Conservation (phyloP, 1,284 basidiomycete genomes). For the Ceratorhiza oryzae-sativae region DNA sequence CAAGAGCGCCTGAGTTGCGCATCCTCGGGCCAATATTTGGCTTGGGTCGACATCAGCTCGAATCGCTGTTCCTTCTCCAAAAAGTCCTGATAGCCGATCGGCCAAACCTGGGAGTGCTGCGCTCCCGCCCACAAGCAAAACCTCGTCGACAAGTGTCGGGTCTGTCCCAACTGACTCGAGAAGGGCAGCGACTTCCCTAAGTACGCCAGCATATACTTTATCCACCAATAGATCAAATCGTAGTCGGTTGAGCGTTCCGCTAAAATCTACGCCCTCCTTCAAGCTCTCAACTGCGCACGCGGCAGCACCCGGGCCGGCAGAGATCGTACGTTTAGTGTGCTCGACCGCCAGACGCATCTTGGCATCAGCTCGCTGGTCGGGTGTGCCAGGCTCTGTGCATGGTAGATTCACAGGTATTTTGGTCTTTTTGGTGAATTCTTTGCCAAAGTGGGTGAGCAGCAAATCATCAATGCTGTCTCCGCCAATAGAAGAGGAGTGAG, state of each 20-base stretch:
- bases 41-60: conserved; percentile 80
- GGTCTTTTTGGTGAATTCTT: conserved; percentile 98
- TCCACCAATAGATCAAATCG: conserved; percentile 90
- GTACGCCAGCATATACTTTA: conserved; percentile 75
- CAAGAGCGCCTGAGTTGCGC: conserved; percentile 84
- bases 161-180: conserved; percentile 72
- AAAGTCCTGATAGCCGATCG: conserved; percentile 72
- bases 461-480: conserved; percentile 79
- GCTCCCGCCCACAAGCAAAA: conserved; percentile 90
- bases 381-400: conserved; percentile 55
- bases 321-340: conserved; percentile 93
- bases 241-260: conserved; percentile 90
- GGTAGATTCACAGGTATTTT: conserved; percentile 75
- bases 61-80: conserved; percentile 67
- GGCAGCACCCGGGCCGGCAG: conserved; percentile 85
- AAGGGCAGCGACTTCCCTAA: conserved; percentile 66
- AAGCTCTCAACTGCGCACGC: conserved; percentile 92
- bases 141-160: conserved; percentile 84
- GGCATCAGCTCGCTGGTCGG: conserved; percentile 88
- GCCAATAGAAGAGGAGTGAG: conserved; percentile 58
- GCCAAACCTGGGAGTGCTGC: conserved; percentile 86
- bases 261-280: conserved; percentile 94
- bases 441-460: conserved; percentile 90
- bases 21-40: conserved; percentile 87
- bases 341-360: conserved; percentile 94